Base-by-base conservation (phyloP, 73 alveolate species). In the Symbiodinium pilosum region DNA sequence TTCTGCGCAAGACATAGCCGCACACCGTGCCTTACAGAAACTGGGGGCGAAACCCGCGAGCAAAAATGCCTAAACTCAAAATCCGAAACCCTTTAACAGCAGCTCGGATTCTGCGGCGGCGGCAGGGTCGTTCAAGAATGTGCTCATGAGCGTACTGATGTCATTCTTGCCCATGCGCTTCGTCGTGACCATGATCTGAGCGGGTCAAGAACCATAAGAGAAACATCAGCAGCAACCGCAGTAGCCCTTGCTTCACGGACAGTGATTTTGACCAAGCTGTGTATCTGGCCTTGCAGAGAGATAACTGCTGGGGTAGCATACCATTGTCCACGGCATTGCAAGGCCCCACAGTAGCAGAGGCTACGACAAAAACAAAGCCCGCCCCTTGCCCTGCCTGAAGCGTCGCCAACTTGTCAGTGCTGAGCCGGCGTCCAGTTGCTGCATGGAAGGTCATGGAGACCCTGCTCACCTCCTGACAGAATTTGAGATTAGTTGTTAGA, bases 131-230 rank as follows among this genome's bases (percentile, higher is more conserved):
- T 30, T 83, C 44, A 88, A 88, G 87, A 88, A 83, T 26, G 71
- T 39, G n/a, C 44, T 44, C 43, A 88, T 30, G 38, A 88, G 43
- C 39, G 87, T 64, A 71, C 64, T 88, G 44, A 88, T 88, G 86
- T 88, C 95, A 32, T 83, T 88, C 47, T 59, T 56, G 21, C 36
- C 43, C 47, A 88, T n/a, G 43, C 95, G 95, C 95, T 88, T 88
- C 38, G 86, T 88, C 51, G 71, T 88, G 71, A 88, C 75, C 86
- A 64, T 64, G 81, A 64, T 64, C 81, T 64, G n/a, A n/a, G n/a
- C n/a, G n/a, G n/a, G n/a, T 64, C 81, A 30, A 47, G n/a, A n/a
- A n/a, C n/a, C n/a, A n/a, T n/a, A n/a, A n/a, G 34, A 54, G 32
- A 16, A 54, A 0, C 73, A 18, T 9, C 32, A n/a, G 11, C 73